Evolutionary conservation across 2,329 filamentous ascomycete genomes (phyloP), one percentile per base, ranked within the genome.

Genomic region (Epichloe coenophiala): DNA sequence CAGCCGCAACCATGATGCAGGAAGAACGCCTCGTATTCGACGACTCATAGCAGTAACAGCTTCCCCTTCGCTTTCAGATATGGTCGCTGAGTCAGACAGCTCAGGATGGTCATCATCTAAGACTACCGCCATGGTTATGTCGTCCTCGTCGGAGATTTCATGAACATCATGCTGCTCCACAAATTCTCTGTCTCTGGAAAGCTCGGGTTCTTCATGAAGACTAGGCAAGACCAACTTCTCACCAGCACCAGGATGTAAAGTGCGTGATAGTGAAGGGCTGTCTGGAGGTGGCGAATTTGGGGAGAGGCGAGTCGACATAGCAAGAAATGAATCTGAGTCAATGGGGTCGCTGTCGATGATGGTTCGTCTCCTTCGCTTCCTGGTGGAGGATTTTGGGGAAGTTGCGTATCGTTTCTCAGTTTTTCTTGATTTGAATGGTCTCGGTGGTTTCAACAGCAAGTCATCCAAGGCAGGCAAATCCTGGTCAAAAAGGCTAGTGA

Each of bases 1-100:
- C 23, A 84, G 62, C 41, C 80, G 74, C 50, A 84, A 69, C 76
- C 80, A 83, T 5, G 81, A 84, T n/a, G 81, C 81, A 39, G 81
- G 81, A 43, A 84, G 69, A 7, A 84, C 80, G 21, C 80, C 80
- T 49, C 72, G 72, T 45, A 84, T 78, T 48, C 71, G 69, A 48
- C 65, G 72, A 37, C 68, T 67, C 51, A 69, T 65, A 19, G 59
- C 61, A 27, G 68, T 61, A n/a, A 65, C 66, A 12, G 66, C 59
- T 23, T 76, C 70, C 2, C 66, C 65, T 3, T 72, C 73, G 47
- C 65, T 71, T 37, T 65, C 65, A 9, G 67, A 65, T n/a, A 57
- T 60, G 3, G 59, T 56, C n/a, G 61, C 62, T 8, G 56, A 55
- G 17, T 56, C 61, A 17, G 49, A 53, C 11, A 23, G 8, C 19